A percentile compares a stretch with the other conserved stretches of the same genome.
Evolutionary conservation across 441 rosid genomes (phyloP).

Genomic region (Geranium incanum): DNA sequence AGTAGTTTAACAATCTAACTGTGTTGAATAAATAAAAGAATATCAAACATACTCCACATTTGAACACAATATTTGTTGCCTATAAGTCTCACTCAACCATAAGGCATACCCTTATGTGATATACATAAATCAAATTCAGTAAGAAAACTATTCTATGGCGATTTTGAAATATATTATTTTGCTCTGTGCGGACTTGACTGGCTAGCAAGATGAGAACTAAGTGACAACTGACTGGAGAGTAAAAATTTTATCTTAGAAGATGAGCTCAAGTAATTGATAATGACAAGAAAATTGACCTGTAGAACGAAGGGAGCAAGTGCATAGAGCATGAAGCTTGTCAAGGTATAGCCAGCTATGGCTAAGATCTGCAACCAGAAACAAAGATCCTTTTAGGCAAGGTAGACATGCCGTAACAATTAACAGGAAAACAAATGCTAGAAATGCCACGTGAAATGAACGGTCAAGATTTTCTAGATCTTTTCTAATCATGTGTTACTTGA

Average conservation of each 20-base stretch:
- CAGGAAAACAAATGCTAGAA: not conserved
- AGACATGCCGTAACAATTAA: not conserved
- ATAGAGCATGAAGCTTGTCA: conserved; percentile 31
- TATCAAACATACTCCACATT: no score
- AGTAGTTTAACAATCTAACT: no score
- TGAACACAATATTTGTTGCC: no score
- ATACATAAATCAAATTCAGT: not conserved
- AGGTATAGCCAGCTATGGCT: conserved; percentile 32
- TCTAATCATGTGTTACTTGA: not conserved
- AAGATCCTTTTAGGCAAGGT: not conserved
- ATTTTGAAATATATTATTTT: no score
- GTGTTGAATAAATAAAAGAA: no score
- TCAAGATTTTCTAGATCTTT: not conserved
- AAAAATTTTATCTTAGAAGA: not conserved
- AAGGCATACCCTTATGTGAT: no score
- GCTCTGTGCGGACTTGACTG: no score
- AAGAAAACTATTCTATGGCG: not conserved
- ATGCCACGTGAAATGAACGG: not conserved
- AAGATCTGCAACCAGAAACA: conserved; percentile 31
- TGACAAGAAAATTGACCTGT: conserved; percentile 27
- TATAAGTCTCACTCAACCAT: no score
- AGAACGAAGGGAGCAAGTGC: conserved; percentile 38
- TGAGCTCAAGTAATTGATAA: not conserved
- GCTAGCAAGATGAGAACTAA: no score
- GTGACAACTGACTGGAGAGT: not conserved